These are phyloP conservation scores for Arxiozyma bovina DNA, from an alignment of 1,139 yeast genomes.

Conservation along the genomic window DNA sequence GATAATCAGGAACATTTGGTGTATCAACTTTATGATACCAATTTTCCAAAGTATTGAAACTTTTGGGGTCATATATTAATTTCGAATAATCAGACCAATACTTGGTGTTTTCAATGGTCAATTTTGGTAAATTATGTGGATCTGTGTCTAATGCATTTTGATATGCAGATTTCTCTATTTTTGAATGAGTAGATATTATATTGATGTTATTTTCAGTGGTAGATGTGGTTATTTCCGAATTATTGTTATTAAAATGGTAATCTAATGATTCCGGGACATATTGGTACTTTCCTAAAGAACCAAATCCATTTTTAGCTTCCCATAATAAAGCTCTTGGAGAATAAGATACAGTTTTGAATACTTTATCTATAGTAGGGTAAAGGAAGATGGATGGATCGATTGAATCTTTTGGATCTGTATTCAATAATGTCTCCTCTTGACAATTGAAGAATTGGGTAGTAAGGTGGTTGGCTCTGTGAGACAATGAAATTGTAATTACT, in stretches of 20 bases:
- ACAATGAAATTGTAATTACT: conserved; percentile 57
- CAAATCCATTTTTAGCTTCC: conserved; percentile 64
- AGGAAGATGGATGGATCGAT: conserved; percentile 42
- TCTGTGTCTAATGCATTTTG: conserved; percentile 56
- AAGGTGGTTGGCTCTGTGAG: conserved; percentile 66
- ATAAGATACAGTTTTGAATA: conserved; percentile 47
- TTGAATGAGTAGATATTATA: conserved; percentile 24
- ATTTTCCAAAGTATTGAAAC: conserved; percentile 43
- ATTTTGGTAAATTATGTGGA: conserved; percentile 26
- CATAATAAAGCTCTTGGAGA: conserved; percentile 73
- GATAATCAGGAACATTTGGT: conserved; percentile 28
- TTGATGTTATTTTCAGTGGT: conserved; percentile 9
- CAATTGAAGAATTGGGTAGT: conserved; percentile 71
- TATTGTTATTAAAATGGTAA: conserved; percentile 16
- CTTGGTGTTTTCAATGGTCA: conserved; percentile 38
- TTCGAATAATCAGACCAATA: conserved; percentile 82
- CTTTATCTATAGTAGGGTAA: conserved; percentile 34
- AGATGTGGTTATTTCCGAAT: conserved; percentile 9
- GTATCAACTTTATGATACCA: conserved; percentile 40
- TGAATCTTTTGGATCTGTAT: conserved; percentile 37
- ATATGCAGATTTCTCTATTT: conserved; percentile 43
- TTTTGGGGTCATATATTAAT: conserved; percentile 56
- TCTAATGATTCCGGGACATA: conserved; percentile 32
- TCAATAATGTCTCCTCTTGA: conserved; percentile 61
- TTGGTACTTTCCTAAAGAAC: conserved; percentile 48